Evolutionary conservation across 805 yeast species (phyloP), one percentile per base, ranked within the genome.

Genomic region (Pichia sporocuriosa): DNA sequence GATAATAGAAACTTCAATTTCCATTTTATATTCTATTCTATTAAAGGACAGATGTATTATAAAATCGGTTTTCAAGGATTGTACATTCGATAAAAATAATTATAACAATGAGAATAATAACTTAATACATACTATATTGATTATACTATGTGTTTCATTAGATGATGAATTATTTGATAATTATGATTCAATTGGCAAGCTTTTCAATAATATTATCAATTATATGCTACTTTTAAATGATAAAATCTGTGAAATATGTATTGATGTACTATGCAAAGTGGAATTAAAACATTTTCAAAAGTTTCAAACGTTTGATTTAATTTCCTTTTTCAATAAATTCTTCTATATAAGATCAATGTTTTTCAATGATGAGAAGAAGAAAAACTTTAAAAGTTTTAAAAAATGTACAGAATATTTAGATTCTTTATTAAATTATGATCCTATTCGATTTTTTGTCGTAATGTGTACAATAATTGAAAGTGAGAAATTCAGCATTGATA

Each of bases 391-490:
- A 28, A 29, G 35, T 13, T 42, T 47, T 34, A 26, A 44, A 34
- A 21, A 19, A 7, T 42, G 40, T 30, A 52, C 50, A 23, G 39
- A 40, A 2, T 55, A 47, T 24, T 22, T 56, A 9, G 35, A 44
- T 29, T 21, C 37, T 11, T 24, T 52, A 12, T 36, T 53, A 23
- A 12, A 39, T 15, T 16, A 43, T 9, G 44, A 50, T 38, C 33
- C 46, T 13, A 24, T 44, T 5, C 33, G 45, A 38, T 13, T 45
- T 20, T 31, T 43, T 7, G 40, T 52, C 3, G 35, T 49, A 3
- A 22, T 57, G 20, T 46, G 53, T 6, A 23, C 36, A 8, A 33
- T 51, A 10, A 35, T 55, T 35, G 42, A 43, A 15, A 36, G 35
- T 16, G 25, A 40, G 1, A 22, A 19, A 8, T 37, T 9, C 23